Percentiles rank a stretch among this genome's conserved stretches.
Evolutionary conservation across 441 rosid species (phyloP).

Genomic region (Mallotus repandus): DNA sequence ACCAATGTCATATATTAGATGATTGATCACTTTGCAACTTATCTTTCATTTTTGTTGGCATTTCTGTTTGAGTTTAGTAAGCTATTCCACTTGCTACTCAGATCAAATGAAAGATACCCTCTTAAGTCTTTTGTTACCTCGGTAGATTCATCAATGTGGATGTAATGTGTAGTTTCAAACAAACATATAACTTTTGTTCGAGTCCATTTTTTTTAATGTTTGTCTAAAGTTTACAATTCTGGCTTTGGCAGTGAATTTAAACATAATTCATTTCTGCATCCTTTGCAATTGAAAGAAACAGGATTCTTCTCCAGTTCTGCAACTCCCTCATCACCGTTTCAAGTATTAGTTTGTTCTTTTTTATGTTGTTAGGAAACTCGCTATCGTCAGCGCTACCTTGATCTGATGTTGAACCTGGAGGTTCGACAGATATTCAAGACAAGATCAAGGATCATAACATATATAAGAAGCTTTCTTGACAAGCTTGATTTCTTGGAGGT

Average conservation of each 20-base stretch:
- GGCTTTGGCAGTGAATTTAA: background rate
- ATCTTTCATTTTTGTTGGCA: background rate
- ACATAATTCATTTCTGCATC: too few species aligned
- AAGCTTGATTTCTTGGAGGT: conserved; percentile 73
- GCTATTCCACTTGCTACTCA: too few species aligned
- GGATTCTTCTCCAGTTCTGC: background rate
- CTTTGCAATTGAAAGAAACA: background rate
- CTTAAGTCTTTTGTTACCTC: background rate
- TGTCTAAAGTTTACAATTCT: too few species aligned
- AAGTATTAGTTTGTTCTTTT: background rate
- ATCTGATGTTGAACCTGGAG: conserved; percentile 75
- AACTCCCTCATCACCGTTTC: conserved; percentile 14
- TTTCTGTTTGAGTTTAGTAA: background rate
- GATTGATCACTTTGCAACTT: background rate
- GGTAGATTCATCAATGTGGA: background rate
- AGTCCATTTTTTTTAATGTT: background rate
- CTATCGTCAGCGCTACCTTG: conserved; percentile 81
- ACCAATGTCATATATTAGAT: conserved; percentile 1
- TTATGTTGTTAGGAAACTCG: conserved; percentile 65
- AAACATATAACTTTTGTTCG: background rate
- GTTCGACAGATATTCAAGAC: conserved; percentile 67
- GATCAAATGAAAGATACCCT: background rate
- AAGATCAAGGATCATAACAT: conserved; percentile 52
- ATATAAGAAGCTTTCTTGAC: conserved; percentile 63
- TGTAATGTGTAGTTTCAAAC: background rate